Conservation (phyloP, 2,329 filamentous ascomycete species). For the Talaromyces sp. region DNA sequence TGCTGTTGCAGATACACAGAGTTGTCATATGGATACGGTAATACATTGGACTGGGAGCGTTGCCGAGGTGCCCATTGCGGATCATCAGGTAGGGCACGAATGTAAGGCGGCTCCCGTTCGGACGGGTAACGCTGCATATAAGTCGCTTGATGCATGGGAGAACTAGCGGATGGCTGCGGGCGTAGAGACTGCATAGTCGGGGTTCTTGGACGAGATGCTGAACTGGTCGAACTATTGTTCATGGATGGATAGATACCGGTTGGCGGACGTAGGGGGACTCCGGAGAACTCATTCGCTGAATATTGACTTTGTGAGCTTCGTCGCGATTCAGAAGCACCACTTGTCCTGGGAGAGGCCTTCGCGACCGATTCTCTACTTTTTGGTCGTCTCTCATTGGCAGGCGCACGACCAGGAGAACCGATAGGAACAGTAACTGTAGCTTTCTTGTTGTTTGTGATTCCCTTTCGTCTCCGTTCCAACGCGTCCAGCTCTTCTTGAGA, state of each 20-base stretch:
- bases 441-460: constrained; percentile 24
- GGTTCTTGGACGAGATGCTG: constrained; percentile 43
- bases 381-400: constrained; percentile 13
- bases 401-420: not conserved
- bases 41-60: constrained; percentile 35
- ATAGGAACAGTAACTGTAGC: constrained; percentile 4
- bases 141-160: constrained; percentile 36
- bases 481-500: constrained; percentile 77
- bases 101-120: constrained; percentile 23
- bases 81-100: constrained; percentile 49
- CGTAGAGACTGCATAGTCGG: constrained; percentile 40
- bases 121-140: constrained; percentile 32
- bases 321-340: constrained; percentile 23
- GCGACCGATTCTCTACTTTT: constrained; percentile 21
- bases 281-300: constrained; percentile 2
- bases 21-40: constrained; percentile 31
- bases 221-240: constrained; percentile 37
- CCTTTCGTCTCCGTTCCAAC: constrained; percentile 61
- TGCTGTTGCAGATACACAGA: constrained; percentile 25
- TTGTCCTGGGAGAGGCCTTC: constrained; percentile 17
- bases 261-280: not conserved
- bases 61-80: constrained; percentile 44
- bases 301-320: constrained; percentile 31
- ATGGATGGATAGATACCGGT: constrained; percentile 2
- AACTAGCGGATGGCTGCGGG: constrained; percentile 33